These are phyloP conservation scores for Decorospora gaudefroyi DNA, from an alignment of 2,329 filamentous ascomycete genomes.

Conservation along the genomic window DNA sequence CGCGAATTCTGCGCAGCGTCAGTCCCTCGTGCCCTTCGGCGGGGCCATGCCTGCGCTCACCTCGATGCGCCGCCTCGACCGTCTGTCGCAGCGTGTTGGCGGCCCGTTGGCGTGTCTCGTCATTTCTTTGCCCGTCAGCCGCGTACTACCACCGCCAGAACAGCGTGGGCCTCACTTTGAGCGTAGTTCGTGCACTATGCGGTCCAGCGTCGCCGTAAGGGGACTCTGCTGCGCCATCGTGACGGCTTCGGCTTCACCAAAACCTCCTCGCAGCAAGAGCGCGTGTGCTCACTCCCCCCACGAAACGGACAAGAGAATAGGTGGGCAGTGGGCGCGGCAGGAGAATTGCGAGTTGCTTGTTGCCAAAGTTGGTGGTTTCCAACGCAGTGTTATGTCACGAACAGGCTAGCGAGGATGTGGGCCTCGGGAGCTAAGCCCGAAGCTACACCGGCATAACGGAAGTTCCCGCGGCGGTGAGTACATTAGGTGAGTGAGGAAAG, in stretches of 20 bases:
- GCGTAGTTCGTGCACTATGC: conserved; percentile 61
- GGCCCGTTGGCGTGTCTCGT: conserved; percentile 52
- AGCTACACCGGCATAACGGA: conserved; percentile 14
- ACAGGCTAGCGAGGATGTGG: conserved; percentile 23
- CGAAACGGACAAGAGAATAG: conserved; percentile 33
- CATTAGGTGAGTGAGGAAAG: neutral
- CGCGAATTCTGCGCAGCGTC: conserved; percentile 65
- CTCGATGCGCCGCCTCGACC: conserved; percentile 53
- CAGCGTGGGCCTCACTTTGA: conserved; percentile 53
- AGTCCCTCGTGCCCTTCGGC: conserved; percentile 23
- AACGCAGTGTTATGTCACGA: conserved; percentile 23
- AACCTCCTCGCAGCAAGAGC: conserved; percentile 37
- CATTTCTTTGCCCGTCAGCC: conserved; percentile 46
- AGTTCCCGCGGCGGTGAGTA: conserved; percentile 9
- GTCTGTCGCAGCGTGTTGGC: conserved; percentile 51
- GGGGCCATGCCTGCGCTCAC: conserved; percentile 38
- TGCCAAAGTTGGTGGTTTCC: conserved; percentile 24
- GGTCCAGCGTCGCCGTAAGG: conserved; percentile 51
- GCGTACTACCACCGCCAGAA: neutral
- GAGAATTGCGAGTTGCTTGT: conserved; percentile 24
- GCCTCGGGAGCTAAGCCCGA: conserved; percentile 12
- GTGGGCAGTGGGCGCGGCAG: conserved; percentile 8
- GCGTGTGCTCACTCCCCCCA: conserved; percentile 35
- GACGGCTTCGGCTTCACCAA: conserved; percentile 46
- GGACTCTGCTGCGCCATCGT: conserved; percentile 46